A percentile compares a stretch with the other conserved stretches of the same genome.
Evolutionary conservation across 2,329 filamentous ascomycete species (phyloP).

Genomic region (Aspergillus hiratsukae): DNA sequence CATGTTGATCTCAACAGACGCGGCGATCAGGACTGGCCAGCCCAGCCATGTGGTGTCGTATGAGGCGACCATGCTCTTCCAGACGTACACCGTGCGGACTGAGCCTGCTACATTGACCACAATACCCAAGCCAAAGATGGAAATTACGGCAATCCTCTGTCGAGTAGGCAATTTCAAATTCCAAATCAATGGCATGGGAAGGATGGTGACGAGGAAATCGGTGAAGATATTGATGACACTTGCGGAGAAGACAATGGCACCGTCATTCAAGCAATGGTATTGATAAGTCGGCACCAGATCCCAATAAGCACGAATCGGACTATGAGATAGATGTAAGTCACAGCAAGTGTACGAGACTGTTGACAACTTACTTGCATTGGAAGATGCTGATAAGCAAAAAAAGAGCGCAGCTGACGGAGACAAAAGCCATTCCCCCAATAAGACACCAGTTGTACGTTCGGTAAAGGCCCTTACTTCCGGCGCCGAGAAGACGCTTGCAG

Average conservation of each 20-base stretch:
- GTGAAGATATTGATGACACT: constrained; percentile 37
- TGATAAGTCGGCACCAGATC: constrained; percentile 22
- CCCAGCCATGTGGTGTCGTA: constrained; percentile 34
- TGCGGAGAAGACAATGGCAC: constrained; percentile 28
- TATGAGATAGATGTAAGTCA: constrained; percentile 5
- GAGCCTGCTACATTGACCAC: constrained; percentile 33
- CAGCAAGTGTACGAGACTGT: neutral
- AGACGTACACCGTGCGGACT: constrained; percentile 32
- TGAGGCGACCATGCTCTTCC: constrained; percentile 27
- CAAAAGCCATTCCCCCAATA: constrained; percentile 11
- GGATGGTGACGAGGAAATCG: constrained; percentile 31
- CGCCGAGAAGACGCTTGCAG: constrained; percentile 29
- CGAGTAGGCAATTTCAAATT: constrained; percentile 32
- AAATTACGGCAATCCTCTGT: constrained; percentile 35
- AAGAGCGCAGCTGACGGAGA: constrained; percentile 25
- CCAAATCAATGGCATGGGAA: constrained; percentile 41
- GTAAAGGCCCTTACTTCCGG: constrained; percentile 25
- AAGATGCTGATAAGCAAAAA: constrained; percentile 36
- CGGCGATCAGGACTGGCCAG: constrained; percentile 30
- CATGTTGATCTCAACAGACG: constrained; percentile 31
- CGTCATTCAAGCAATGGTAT: constrained; percentile 26
- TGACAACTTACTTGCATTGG: constrained; percentile 36
- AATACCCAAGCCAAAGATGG: constrained; percentile 36
- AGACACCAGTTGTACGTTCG: constrained; percentile 22
- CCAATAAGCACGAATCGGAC: constrained; percentile 33